These are phyloP conservation scores for Galeopsis tetrahit DNA, from an alignment of 257 asterid genomes.

Conservation along the genomic window DNA sequence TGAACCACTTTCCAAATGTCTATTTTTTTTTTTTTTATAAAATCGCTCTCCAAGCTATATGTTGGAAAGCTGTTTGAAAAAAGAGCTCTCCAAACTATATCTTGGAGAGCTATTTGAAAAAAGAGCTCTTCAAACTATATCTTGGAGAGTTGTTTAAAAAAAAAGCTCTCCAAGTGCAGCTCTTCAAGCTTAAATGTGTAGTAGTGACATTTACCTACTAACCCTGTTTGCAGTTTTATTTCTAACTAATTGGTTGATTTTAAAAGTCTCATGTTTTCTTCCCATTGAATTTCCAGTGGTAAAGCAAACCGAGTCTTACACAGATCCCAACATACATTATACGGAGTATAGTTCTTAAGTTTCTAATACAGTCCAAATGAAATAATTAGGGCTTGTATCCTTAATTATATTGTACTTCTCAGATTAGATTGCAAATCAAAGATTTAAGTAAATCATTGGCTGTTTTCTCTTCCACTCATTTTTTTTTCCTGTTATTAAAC, in stretches of 20 bases:
- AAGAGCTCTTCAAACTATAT: too few relatives aligned
- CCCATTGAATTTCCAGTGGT: background rate
- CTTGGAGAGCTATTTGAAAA: too few relatives aligned
- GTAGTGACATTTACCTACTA: background rate
- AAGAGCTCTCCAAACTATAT: too few relatives aligned
- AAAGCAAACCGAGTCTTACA: background rate
- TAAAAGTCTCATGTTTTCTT: too few relatives aligned
- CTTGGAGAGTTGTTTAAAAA: too few relatives aligned
- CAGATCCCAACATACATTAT: slow-evolving; percentile 12
- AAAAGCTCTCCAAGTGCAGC: too few relatives aligned
- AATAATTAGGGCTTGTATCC: slow-evolving; percentile 9
- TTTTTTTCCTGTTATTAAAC: background rate
- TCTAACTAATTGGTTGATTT: background rate
- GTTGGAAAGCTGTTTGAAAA: too few relatives aligned
- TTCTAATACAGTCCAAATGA: slow-evolving; percentile 24
- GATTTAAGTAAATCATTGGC: background rate
- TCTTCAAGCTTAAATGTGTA: too few relatives aligned
- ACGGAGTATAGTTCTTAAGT: slow-evolving; percentile 17
- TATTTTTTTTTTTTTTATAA: too few relatives aligned
- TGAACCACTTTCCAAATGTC: too few relatives aligned
- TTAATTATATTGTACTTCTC: background rate
- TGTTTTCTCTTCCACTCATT: background rate
- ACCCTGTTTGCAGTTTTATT: background rate
- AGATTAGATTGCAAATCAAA: background rate
- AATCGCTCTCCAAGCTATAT: too few relatives aligned